phyloP scores from a whole-genome alignment of 306 rosid genomes.

The Psophocarpus tetragonolobus region DNA sequence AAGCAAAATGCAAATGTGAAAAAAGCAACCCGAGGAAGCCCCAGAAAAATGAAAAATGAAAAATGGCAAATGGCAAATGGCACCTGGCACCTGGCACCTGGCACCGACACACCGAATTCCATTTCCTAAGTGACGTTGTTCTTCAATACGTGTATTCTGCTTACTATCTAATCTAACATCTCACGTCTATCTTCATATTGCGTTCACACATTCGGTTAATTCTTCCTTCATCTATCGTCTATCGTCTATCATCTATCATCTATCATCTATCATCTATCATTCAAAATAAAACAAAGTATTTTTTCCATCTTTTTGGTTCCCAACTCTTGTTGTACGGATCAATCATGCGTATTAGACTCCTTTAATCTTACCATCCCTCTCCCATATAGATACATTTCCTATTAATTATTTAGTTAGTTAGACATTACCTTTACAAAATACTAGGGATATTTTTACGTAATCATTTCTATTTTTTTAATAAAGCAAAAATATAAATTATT shows the following conservation, averaged over 20 bases:
- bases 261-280: no score
- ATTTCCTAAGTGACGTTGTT: slow-evolving; percentile 1
- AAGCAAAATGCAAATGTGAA: slow-evolving; percentile 15
- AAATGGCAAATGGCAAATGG: no score
- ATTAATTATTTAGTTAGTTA: background rate
- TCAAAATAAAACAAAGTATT: background rate
- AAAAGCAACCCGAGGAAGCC: slow-evolving; percentile 20
- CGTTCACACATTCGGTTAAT: background rate
- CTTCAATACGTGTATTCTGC: background rate
- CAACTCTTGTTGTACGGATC: background rate
- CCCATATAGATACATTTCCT: background rate
- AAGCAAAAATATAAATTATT: no score
- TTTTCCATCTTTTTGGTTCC: background rate
- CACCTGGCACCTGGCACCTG: no score
- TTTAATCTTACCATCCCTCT: background rate
- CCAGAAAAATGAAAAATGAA: slow-evolving; percentile 43
- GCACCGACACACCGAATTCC: slow-evolving; percentile 37
- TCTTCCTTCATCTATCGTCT: background rate
- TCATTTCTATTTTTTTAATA: background rate
- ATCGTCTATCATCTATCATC: no score
- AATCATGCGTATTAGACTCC: background rate
- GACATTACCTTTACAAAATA: background rate
- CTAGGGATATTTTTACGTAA: background rate
- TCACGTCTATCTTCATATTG: background rate
- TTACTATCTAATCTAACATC: background rate